Evolutionary conservation across 2,329 filamentous ascomycete genomes (phyloP).

Genomic region (Fusarium irregulare): DNA sequence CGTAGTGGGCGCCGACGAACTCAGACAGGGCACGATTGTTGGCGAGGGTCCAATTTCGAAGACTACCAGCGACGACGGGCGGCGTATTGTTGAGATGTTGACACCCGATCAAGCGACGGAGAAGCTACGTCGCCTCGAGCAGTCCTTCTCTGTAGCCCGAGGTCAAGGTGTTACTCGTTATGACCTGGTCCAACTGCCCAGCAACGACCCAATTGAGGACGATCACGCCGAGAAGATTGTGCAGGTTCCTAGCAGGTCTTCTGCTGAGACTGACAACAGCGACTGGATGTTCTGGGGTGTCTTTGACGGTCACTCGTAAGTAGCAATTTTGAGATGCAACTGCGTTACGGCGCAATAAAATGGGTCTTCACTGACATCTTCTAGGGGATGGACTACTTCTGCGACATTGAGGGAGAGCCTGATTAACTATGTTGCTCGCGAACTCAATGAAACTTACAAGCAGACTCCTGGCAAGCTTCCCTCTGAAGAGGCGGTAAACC

Average conservation of each 20-base stretch:
- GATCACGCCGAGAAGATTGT: slow-evolving; percentile 99
- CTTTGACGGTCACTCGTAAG: slow-evolving; percentile 94
- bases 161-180: slow-evolving; percentile 94
- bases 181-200: slow-evolving; percentile 92
- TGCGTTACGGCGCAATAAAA: background rate
- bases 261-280: slow-evolving; percentile 63
- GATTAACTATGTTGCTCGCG: slow-evolving; percentile 91
- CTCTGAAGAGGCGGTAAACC: slow-evolving; percentile 82
- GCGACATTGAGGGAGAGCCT: slow-evolving; percentile 93
- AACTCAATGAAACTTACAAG: slow-evolving; percentile 93
- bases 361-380: slow-evolving; percentile 22
- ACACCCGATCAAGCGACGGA: slow-evolving; percentile 92
- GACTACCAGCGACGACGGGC: slow-evolving; percentile 83
- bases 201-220: slow-evolving; percentile 98
- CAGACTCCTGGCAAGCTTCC: slow-evolving; percentile 73
- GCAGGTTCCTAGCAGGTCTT: slow-evolving; percentile 76
- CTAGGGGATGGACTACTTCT: slow-evolving; percentile 95
- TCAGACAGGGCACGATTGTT: slow-evolving; percentile 87
- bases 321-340: slow-evolving; percentile 37
- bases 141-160: slow-evolving; percentile 89
- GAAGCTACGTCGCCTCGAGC: slow-evolving; percentile 88
- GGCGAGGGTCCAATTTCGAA: slow-evolving; percentile 91
- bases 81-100: slow-evolving; percentile 94
- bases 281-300: slow-evolving; percentile 99
- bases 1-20: slow-evolving; percentile 88